Evolutionary conservation across 2,329 filamentous ascomycete species (phyloP), one percentile per base, ranked within the genome.

Genomic region (Arthrobotrys sinensis): DNA sequence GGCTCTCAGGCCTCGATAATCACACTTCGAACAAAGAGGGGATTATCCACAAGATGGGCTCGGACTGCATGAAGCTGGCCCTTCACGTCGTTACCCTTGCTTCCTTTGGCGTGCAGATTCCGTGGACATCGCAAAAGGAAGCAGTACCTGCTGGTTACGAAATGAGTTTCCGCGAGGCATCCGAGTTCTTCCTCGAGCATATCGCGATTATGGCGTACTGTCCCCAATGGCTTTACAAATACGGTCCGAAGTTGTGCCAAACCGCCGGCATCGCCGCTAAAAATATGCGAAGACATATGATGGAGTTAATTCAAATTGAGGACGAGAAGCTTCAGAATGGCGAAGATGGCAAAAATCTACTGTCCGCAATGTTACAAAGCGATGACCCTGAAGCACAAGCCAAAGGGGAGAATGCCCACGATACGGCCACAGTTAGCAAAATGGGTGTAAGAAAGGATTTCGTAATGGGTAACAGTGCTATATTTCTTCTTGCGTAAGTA

Each of bases 161-260:
- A n/a, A 65, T 65, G 62, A 65, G 43, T 24, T 65, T 65, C 38
- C 62, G 62, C 43, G 62, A 65, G 10, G 62, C 62, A 14, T 48
- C 62, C 12, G 62, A 65, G 46, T 65, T 65, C 45, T 65, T 65
- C 24, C 62, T 65, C 19, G 62, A 65, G n/a, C 43, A 65, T 40
- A 48, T 65, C 28, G 43, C 43, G 7, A 24, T 65, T 12, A 65
- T 65, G 62, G 62, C 62, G 5, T 65, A 65, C 19, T 65, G 62
- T 16, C 62, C 62, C n/a, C 21, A 65, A 52, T 65, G 62, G 62
- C 46, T 65, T n/a, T 65, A 65, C 28, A 65, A 65, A 65, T 65
- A 65, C 14, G 62, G 62, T 32, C 62, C 62, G 16, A 65, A 65
- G 11, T n/a, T 65, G 16, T 24, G 19, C n/a, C 62, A 65, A 52